Evolutionary conservation across 139 green algal genomes (phyloP), one percentile per base, ranked within the genome.

Genomic region (Asterochloris sp.): DNA sequence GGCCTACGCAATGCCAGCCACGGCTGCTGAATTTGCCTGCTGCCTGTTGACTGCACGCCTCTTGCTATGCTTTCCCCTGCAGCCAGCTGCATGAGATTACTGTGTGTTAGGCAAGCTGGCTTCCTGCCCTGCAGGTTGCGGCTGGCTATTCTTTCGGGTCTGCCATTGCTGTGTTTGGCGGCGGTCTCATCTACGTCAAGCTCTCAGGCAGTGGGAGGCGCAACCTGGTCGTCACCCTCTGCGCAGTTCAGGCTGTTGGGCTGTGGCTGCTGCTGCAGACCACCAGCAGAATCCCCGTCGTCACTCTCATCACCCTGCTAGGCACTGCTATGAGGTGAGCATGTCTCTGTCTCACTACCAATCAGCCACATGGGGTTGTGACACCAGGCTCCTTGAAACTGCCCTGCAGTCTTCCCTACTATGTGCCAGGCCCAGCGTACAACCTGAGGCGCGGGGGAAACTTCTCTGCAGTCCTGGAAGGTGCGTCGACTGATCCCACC

Each of bases 401-500:
- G 38, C 38, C 6, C 24, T 75, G 71, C 29, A 64, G 67, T 10
- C 67, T 83, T 67, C 79, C 79, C 69, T 83, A 83, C 79, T 83
- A 83, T 27, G 79, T 83, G 67, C 79, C 79, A 27, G 38, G 77
- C 67, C 79, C 79, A 54, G 79, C 79, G 0, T 83, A 78, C 79
- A 83, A 83, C 79, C 16, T 83, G 68, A 67, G 79, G 38, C 73
- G 73, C 12, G 79, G 79, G 26, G 79, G 79, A 47, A 83, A 47
- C 79, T 83, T 83, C 23, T 83, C 79, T 14, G 79, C 79, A 15
- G 79, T 83, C 10, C 79, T 83, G 47, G 79, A 83, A 78, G 79
- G 79, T 78, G 73, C 19, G 10, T 23, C 12, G 24, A 9, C 54
- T 19, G 24, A 17, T 19, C 61, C 38, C 38, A 54, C 38, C 38